These are phyloP conservation scores for Echinosophora koreensis DNA, from an alignment of 306 rosid genomes.

Conservation along the genomic window DNA sequence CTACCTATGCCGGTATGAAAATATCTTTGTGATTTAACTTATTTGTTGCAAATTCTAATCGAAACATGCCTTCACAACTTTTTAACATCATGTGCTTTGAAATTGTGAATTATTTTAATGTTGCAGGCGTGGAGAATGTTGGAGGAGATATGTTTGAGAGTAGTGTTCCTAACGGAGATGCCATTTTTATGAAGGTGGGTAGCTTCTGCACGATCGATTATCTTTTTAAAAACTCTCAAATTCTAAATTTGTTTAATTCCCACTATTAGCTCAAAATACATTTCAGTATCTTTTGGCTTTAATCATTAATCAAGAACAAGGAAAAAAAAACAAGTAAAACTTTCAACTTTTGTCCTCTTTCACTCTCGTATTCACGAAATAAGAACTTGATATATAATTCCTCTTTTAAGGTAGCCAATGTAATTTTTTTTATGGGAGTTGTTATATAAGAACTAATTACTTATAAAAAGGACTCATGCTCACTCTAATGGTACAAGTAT, in stretches of 20 bases:
- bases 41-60: background rate
- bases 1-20: slow-evolving; percentile 50
- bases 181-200: slow-evolving; percentile 53
- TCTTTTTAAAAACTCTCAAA: background rate
- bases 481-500: no score
- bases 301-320: no score
- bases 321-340: background rate
- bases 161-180: slow-evolving; percentile 56
- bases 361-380: no score
- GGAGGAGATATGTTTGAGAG: slow-evolving; percentile 60
- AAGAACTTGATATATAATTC: no score
- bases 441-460: no score
- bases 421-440: no score
- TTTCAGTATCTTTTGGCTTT: background rate
- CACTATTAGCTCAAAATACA: background rate
- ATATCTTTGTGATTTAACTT: background rate
- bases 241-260: background rate
- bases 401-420: no score
- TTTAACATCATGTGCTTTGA: background rate
- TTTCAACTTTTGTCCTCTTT: background rate
- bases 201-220: slow-evolving; percentile 26
- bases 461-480: no score
- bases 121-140: slow-evolving; percentile 52
- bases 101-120: background rate
- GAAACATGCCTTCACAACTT: background rate